A percentile compares a stretch with the other conserved stretches of the same genome.
phyloP scores from a whole-genome alignment of 2,329 filamentous ascomycete genomes.

The Sclerotinia spermophila region DNA sequence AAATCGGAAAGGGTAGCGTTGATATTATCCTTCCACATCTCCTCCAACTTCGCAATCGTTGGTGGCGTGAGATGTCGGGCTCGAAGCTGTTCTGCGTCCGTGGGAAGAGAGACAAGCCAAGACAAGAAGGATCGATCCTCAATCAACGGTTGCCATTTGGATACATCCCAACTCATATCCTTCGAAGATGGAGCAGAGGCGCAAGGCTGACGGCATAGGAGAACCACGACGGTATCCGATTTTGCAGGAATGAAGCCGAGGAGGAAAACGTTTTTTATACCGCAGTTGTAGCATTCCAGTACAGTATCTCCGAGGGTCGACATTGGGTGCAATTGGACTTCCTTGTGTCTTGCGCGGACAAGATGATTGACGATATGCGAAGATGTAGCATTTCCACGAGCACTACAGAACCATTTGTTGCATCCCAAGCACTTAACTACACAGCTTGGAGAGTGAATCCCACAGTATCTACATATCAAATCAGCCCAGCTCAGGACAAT shows the following conservation, averaged over 20 bases:
- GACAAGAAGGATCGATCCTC: constrained; percentile 92
- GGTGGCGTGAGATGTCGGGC: constrained; percentile 90
- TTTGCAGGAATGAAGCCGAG: constrained; percentile 98
- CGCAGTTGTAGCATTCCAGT: constrained; percentile 98
- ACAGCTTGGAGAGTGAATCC: constrained; percentile 90
- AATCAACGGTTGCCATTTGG: constrained; percentile 94
- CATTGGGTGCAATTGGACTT: constrained; percentile 92
- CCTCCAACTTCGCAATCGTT: constrained; percentile 93
- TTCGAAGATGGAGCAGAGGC: constrained; percentile 93
- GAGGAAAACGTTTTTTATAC: constrained; percentile 97
- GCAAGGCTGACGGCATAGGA: constrained; percentile 94
- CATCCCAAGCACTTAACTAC: constrained; percentile 96
- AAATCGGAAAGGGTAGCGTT: constrained; percentile 84
- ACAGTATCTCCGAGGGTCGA: constrained; percentile 94
- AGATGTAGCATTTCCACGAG: constrained; percentile 91
- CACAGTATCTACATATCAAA: constrained; percentile 69
- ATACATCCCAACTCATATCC: constrained; percentile 99
- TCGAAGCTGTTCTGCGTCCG: constrained; percentile 92
- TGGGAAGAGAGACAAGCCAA: constrained; percentile 87
- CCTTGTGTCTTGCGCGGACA: constrained; percentile 95
- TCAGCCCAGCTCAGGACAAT: constrained; percentile 25
- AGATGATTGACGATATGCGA: constrained; percentile 98
- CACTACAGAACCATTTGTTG: constrained; percentile 99
- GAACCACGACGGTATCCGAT: constrained; percentile 94
- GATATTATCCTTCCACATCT: constrained; percentile 97